Conservation (phyloP, 208 protist species). For the Acanthamoeba divionensis region DNA sequence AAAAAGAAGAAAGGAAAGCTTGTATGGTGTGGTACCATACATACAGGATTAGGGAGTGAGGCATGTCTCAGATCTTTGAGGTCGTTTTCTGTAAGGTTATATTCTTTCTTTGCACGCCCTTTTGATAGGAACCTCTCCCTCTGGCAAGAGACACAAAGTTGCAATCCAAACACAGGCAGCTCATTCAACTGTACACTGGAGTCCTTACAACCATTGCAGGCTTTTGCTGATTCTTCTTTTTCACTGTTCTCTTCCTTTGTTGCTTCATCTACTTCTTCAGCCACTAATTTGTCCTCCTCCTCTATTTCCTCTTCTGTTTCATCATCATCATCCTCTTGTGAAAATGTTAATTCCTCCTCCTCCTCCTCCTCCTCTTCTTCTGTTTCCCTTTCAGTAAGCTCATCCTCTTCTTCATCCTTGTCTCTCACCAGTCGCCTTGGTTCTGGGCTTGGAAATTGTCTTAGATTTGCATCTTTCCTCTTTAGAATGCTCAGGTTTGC, state of each 20-base stretch:
- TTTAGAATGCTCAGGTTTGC: neutral
- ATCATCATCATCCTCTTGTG: neutral
- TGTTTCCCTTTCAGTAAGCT: neutral
- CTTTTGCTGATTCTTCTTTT: neutral
- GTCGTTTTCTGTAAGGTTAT: no score
- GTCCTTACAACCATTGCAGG: neutral
- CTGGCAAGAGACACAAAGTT: no score
- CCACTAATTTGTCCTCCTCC: neutral
- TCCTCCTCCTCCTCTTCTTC: neutral
- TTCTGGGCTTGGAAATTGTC: neutral
- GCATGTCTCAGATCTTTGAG: no score
- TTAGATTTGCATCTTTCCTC: neutral
- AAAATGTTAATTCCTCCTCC: neutral
- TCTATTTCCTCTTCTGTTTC: constrained; percentile 12
- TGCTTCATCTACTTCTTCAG: neutral
- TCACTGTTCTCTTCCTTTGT: neutral
- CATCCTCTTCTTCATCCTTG: neutral
- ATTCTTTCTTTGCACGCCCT: no score
- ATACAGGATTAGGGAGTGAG: no score
- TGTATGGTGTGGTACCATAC: no score
- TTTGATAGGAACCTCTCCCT: no score
- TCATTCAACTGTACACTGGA: no score
- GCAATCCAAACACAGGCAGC: no score
- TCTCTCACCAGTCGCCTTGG: neutral
- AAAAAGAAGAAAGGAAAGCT: no score